phyloP scores from a whole-genome alignment of 1,284 basidiomycete genomes.

The Rhodotorula sp. region DNA sequence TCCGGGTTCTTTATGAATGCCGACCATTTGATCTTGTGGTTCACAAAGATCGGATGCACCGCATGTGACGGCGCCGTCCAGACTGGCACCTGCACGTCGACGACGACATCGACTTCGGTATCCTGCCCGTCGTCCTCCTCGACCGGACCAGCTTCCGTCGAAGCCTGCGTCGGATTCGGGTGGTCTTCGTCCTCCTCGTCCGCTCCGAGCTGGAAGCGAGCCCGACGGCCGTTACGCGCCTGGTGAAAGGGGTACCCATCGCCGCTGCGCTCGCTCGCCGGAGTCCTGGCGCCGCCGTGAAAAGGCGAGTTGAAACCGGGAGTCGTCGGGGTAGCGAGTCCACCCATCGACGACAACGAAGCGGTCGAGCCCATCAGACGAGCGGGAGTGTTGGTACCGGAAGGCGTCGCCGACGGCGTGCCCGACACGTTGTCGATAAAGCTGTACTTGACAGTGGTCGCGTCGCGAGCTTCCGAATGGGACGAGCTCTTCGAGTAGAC shows the following conservation, averaged over 20 bases:
- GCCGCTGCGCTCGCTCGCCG: neutral
- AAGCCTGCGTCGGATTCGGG: neutral
- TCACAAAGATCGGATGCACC: conserved; percentile 37
- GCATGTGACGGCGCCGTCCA: conserved; percentile 40
- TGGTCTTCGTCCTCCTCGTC: conserved; percentile 23
- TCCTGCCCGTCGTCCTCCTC: conserved; percentile 38
- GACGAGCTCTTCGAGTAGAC: conserved; percentile 62
- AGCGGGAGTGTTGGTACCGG: conserved; percentile 49
- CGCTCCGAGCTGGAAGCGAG: conserved; percentile 21
- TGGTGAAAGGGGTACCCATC: conserved; percentile 16
- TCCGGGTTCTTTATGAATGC: conserved; percentile 63
- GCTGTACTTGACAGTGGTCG: conserved; percentile 67
- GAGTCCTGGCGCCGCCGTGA: conserved; percentile 19
- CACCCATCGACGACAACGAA: conserved; percentile 29
- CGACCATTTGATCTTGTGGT: conserved; percentile 61
- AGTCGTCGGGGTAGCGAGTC: conserved; percentile 22
- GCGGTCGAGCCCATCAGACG: conserved; percentile 33
- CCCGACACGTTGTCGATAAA: conserved; percentile 58
- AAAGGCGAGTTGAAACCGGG: conserved; percentile 27
- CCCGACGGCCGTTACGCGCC: neutral
- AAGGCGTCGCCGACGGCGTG: conserved; percentile 45
- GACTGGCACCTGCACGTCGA: conserved; percentile 40
- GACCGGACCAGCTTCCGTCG: conserved; percentile 5
- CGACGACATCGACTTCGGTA: conserved; percentile 42
- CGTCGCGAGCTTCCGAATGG: conserved; percentile 64